phyloP scores from a whole-genome alignment of 108 stramenopile genomes.

The Cyclotella choctawhatcheeana region DNA sequence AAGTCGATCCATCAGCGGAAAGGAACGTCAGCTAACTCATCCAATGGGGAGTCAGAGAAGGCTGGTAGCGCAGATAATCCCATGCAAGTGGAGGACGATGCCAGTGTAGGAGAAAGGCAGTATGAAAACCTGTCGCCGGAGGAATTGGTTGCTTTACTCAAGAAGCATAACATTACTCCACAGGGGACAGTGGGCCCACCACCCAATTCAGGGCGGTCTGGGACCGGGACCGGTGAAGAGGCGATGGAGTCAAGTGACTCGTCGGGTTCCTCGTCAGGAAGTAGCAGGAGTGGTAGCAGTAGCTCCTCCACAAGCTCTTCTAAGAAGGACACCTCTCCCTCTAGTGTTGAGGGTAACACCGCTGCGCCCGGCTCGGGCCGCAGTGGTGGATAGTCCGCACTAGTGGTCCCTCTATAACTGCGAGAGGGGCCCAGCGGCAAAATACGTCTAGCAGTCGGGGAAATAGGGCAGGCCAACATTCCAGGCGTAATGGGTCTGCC shows the following conservation, averaged over 20 bases:
- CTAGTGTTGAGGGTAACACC: too few species aligned
- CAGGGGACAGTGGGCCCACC: not conserved
- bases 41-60: not conserved
- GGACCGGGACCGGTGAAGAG: too few species aligned
- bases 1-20: not conserved
- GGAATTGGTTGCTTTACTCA: not conserved
- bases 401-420: not conserved
- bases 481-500: constrained; percentile 1
- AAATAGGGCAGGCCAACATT: not conserved
- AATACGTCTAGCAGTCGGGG: not conserved
- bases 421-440: not conserved
- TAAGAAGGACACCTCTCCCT: too few species aligned
- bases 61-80: not conserved
- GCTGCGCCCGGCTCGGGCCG: too few species aligned
- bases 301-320: too few species aligned
- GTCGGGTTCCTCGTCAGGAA: too few species aligned
- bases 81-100: not conserved
- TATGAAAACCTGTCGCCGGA: not conserved
- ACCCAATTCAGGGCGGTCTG: too few species aligned
- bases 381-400: too few species aligned
- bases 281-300: too few species aligned
- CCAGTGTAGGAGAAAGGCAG: not conserved
- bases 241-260: too few species aligned
- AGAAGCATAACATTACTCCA: not conserved
- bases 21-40: not conserved